Conservation (phyloP, 768 basidiomycete species). For the Auriscalpium microsporum region DNA sequence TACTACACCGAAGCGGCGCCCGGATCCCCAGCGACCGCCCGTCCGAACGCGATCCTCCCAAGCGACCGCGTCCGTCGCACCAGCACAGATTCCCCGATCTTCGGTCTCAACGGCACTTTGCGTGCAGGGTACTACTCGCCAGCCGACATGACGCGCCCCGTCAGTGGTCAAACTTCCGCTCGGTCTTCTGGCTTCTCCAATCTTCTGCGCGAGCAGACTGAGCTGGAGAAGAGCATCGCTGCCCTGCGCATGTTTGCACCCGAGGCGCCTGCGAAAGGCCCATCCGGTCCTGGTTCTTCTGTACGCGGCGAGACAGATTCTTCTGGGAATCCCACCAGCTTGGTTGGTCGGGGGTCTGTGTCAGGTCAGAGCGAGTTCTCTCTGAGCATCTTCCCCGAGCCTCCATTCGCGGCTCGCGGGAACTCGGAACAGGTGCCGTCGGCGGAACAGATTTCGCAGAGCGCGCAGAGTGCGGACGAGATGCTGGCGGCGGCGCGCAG, state of each 20-base stretch:
- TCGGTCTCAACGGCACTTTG: slow-evolving; percentile 35
- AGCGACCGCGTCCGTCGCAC: not conserved
- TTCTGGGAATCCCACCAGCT: not conserved
- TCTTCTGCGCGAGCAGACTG: slow-evolving; percentile 51
- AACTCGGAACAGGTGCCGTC: not conserved
- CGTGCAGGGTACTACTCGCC: not conserved
- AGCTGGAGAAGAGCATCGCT: slow-evolving; percentile 58
- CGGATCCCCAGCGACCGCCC: not conserved
- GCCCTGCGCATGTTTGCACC: slow-evolving; percentile 38
- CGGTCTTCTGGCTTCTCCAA: slow-evolving; percentile 24
- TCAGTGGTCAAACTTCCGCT: slow-evolving; percentile 11
- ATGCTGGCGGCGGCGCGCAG: not conserved
- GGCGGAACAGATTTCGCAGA: not conserved
- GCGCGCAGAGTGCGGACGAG: too few relatives aligned
- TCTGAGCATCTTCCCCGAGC: slow-evolving; percentile 60
- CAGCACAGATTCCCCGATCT: slow-evolving; percentile 33
- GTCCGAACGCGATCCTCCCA: not conserved
- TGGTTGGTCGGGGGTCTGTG: slow-evolving; percentile 4
- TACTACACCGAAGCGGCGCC: not conserved
- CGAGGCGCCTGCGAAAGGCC: not conserved
- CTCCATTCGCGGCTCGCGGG: slow-evolving; percentile 30
- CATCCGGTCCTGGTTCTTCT: not conserved
- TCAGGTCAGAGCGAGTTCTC: slow-evolving; percentile 46
- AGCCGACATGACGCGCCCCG: not conserved
- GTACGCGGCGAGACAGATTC: not conserved